A percentile compares a stretch with the other conserved stretches of the same genome.
These are phyloP conservation scores for Hibiscus trionum DNA, from an alignment of 345 rosid genomes.

Conservation along the genomic window DNA sequence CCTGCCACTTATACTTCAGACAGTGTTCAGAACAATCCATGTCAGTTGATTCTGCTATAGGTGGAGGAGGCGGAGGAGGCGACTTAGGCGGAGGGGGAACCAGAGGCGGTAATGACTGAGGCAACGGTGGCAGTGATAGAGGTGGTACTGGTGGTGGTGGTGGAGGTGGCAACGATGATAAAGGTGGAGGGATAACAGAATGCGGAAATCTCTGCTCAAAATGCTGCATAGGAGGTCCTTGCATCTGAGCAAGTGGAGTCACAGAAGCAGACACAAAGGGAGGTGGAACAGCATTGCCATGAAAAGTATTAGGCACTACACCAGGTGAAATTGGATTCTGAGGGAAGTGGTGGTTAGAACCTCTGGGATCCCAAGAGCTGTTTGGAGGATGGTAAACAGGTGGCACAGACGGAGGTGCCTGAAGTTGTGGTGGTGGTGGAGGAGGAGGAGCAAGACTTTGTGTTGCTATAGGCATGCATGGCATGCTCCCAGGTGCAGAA, in stretches of 20 bases:
- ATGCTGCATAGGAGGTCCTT: constrained; percentile 54
- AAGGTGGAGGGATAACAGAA: constrained; percentile 42
- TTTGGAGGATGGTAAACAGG: constrained; percentile 57
- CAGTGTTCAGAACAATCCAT: constrained; percentile 36
- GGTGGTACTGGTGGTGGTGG: constrained; percentile 34
- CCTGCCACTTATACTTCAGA: constrained; percentile 66
- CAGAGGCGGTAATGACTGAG: constrained; percentile 66
- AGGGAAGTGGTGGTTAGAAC: constrained; percentile 48
- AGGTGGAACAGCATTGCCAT: constrained; percentile 44
- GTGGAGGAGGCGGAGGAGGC: constrained; percentile 57
- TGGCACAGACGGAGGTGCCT: constrained; percentile 59
- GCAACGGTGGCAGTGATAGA: constrained; percentile 59
- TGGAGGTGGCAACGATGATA: constrained; percentile 36
- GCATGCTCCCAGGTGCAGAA: constrained; percentile 50
- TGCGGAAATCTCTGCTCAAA: constrained; percentile 53
- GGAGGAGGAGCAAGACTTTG: constrained; percentile 49
- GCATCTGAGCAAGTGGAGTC: constrained; percentile 69
- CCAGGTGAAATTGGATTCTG: constrained; percentile 47
- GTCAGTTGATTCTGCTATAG: constrained; percentile 32
- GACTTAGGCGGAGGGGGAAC: constrained; percentile 86
- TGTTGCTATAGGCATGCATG: constrained; percentile 40
- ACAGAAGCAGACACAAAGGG: constrained; percentile 67
- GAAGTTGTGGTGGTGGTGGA: constrained; percentile 66
- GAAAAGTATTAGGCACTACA: constrained; percentile 40
- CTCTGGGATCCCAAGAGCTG: constrained; percentile 73